Evolutionary conservation across 306 rosid genomes (phyloP).

Genomic region (Prosopis cineraria): DNA sequence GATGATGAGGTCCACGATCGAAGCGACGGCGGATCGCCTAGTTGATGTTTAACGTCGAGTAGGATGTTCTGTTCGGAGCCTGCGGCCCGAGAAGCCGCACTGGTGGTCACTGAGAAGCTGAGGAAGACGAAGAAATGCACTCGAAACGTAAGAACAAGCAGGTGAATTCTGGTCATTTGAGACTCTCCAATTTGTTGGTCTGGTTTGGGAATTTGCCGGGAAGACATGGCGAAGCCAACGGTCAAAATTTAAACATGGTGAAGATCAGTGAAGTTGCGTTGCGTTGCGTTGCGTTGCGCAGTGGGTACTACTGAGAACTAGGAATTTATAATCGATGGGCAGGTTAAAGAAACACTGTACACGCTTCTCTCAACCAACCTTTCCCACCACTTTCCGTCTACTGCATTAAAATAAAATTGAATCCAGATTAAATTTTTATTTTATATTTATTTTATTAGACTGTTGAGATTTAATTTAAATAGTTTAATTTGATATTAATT

Average conservation of each 20-base stretch:
- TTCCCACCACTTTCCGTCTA: too few relatives aligned
- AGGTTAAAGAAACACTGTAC: not conserved
- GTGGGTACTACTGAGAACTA: not conserved
- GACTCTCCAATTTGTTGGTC: not conserved
- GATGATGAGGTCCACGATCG: conserved; percentile 65
- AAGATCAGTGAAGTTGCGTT: not conserved
- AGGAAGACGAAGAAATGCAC: conserved; percentile 36
- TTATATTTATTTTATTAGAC: too few relatives aligned
- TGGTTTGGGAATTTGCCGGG: conserved; percentile 50
- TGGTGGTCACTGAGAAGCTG: conserved; percentile 36
- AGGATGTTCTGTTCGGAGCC: conserved; percentile 48
- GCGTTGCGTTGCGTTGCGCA: not conserved
- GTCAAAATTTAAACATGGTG: conserved; percentile 40
- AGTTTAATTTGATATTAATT: too few relatives aligned
- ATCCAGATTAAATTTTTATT: too few relatives aligned
- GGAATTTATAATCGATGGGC: not conserved
- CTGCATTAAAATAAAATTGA: too few relatives aligned
- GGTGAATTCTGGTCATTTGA: conserved; percentile 46
- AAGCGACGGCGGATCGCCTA: conserved; percentile 65
- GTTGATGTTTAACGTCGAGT: conserved; percentile 53
- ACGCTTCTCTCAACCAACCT: too few relatives aligned
- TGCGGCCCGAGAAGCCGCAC: conserved; percentile 50
- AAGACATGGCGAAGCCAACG: conserved; percentile 18
- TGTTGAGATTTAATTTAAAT: too few relatives aligned
- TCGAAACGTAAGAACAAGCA: not conserved